Evolutionary conservation across 495 filamentous ascomycete species (phyloP).

Genomic region (Talaromyces adpressus): DNA sequence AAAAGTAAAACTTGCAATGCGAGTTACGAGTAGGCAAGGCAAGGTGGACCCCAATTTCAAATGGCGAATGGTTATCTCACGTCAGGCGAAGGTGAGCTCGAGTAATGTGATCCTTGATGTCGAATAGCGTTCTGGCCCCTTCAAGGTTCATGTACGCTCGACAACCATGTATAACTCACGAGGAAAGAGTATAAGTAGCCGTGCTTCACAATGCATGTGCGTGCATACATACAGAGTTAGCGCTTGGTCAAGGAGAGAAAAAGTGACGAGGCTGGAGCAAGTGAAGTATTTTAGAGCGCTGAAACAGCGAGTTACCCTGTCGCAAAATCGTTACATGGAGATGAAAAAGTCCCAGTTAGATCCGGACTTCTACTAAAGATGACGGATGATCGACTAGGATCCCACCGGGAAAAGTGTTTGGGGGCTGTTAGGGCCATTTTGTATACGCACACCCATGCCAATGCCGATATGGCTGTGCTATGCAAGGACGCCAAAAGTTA

Average conservation of each 20-base stretch:
- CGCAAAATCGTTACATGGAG: background rate
- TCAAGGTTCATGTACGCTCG: background rate
- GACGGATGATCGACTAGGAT: background rate
- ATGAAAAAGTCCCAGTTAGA: background rate
- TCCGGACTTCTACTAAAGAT: background rate
- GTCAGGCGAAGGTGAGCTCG: background rate
- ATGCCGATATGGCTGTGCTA: background rate
- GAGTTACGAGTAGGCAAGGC: background rate
- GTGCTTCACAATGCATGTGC: background rate
- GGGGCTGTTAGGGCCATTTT: slow-evolving; percentile 1
- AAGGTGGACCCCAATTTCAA: background rate
- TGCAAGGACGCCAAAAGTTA: background rate
- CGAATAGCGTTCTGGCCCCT: background rate
- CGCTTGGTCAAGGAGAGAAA: background rate
- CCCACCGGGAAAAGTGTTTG: background rate
- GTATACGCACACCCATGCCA: background rate
- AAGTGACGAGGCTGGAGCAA: background rate
- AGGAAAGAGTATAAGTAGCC: background rate
- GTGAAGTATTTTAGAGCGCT: background rate
- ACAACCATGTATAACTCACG: background rate
- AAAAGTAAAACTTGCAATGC: background rate
- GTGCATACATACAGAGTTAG: background rate
- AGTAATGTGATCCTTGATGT: background rate
- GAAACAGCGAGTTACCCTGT: background rate
- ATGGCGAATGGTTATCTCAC: background rate